Percentiles rank a stretch among this genome's conserved stretches.
Conservation (phyloP, 441 rosid species). For the Gossypium trilobum region DNA sequence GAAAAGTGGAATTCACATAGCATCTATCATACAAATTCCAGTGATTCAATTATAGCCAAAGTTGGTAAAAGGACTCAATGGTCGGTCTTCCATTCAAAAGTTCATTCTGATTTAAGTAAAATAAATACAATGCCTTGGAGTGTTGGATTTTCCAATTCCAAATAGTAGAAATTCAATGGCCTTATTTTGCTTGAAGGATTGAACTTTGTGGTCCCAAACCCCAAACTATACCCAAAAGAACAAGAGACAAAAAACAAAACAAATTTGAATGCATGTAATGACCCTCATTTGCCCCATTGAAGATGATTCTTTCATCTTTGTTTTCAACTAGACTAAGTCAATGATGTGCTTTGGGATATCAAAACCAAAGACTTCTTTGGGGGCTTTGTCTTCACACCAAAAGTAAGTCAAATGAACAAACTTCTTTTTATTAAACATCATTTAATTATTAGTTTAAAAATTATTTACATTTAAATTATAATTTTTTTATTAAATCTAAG, state of each 20-base stretch:
- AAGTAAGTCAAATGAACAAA: not conserved
- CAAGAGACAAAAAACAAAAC: not conserved
- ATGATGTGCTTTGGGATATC: not conserved
- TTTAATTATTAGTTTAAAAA: too few species aligned
- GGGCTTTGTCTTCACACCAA: not conserved
- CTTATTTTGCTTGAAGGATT: not conserved
- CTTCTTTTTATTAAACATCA: not conserved
- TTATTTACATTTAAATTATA: not conserved
- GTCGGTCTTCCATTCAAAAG: not conserved
- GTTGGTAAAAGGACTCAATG: not conserved
- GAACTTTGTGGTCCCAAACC: slow-evolving; percentile 3
- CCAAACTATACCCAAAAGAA: not conserved
- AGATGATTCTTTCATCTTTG: not conserved
- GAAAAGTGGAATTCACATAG: not conserved
- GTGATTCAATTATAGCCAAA: not conserved
- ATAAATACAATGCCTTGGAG: not conserved
- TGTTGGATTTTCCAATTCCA: not conserved
- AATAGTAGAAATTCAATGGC: not conserved
- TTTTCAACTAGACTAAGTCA: slow-evolving; percentile 16
- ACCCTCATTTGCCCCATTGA: not conserved
- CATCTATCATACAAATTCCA: not conserved
- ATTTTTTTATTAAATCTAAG: too few species aligned
- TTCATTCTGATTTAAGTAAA: not conserved
- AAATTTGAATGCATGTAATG: not conserved
- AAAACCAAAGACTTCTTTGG: not conserved